phyloP scores from a whole-genome alignment of 495 filamentous ascomycete genomes.

The Apiosordaria backusii region DNA sequence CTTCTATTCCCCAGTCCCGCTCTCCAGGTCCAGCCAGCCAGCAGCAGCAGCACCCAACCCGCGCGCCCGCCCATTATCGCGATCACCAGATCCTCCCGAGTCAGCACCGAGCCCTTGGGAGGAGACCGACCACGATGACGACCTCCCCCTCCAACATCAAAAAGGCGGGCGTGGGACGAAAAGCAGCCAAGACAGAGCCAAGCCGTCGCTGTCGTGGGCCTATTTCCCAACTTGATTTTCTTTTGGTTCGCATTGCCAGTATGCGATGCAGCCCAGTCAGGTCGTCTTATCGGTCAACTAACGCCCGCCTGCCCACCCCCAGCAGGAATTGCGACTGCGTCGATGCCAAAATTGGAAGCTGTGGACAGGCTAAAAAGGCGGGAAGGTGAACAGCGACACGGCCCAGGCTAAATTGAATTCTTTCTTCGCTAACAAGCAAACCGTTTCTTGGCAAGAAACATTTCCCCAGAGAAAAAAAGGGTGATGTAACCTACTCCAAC shows the following conservation, averaged over 20 bases:
- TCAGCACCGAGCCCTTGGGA: background rate
- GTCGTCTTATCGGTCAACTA: background rate
- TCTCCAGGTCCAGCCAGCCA: background rate
- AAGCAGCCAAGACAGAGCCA: slow-evolving; percentile 1
- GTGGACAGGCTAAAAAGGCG: slow-evolving; percentile 23
- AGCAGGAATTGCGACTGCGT: background rate
- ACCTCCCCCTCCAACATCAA: background rate
- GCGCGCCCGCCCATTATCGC: background rate
- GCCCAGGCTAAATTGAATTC: slow-evolving; percentile 11
- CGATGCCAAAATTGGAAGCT: slow-evolving; percentile 20
- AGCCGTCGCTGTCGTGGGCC: background rate
- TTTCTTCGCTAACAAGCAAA: slow-evolving; percentile 1
- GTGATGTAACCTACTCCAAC: slow-evolving; percentile 9
- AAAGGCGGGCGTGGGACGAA: background rate
- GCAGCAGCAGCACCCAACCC: background rate
- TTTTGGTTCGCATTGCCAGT: slow-evolving; percentile 9
- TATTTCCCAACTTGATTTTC: slow-evolving; percentile 3
- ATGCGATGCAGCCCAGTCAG: slow-evolving; percentile 8
- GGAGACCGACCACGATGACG: background rate
- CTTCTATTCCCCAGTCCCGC: background rate
- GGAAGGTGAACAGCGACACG: slow-evolving; percentile 10
- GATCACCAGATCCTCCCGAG: background rate
- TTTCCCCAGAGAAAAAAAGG: background rate
- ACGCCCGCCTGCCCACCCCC: background rate
- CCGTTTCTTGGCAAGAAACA: slow-evolving; percentile 1